Evolutionary conservation across 2,329 filamentous ascomycete genomes (phyloP), one percentile per base, ranked within the genome.

Genomic region (Talaromyces sp.): DNA sequence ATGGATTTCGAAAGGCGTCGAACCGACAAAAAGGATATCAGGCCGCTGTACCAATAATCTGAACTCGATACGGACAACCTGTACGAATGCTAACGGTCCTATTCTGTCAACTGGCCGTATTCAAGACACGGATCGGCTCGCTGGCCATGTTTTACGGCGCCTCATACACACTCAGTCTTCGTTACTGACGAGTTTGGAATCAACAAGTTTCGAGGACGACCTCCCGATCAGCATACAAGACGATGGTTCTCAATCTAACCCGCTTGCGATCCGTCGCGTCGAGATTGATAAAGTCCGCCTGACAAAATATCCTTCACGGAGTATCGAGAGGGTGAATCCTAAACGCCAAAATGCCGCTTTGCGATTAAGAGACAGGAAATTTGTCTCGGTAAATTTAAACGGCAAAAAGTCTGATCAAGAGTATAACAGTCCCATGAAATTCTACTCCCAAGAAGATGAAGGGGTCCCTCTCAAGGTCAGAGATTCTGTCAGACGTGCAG

Each of bases 401-500:
- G n/a, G 5, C 15, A 28, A 33, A 21, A 11, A 28, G 25, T 28
- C 25, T 28, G 25, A 15, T 9, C 31, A 35, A 19, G 35, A 41
- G 25, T 17, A 13, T 11, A 31, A 50, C 10, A 36, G 15, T n/a
- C 17, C 41, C 15, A 19, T 57, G 45, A 39, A 28, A 28, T 13
- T 22, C 7, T 52, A 39, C 48, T n/a, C 35, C n/a, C n/a, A 19
- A 9, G 8, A 36, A 28, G 31, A 37, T 5, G 35, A 17, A 17
- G 48, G 48, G 15, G 21, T 52, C n/a, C 48, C 48, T n/a, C 52
- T 50, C 3, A 51, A 46, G 45, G 62, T 63, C 5, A 37, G 55
- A 11, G 54, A 35, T 25, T 59, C 61, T 3, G 60, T 63, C 8
- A 46, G 54, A 22, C 61, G 65, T 17, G 53, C 65, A 48, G 63